Evolutionary conservation across 2,329 filamentous ascomycete genomes (phyloP).

Genomic region (Cryphonectria naterciae): DNA sequence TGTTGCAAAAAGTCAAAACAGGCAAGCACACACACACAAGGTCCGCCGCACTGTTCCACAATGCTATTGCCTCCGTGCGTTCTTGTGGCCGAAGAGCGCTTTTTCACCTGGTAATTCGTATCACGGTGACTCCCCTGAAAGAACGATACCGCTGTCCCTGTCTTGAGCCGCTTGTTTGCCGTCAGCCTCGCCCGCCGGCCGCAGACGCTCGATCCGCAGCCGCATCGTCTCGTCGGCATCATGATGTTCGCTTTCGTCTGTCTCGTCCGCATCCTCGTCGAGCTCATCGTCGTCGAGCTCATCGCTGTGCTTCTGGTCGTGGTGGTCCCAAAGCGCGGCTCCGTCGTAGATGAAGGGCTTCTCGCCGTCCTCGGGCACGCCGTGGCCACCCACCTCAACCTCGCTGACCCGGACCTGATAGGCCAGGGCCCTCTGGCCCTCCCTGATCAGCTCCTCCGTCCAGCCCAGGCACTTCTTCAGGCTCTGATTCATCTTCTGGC

Average conservation of each 20-base stretch:
- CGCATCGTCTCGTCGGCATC: conserved; percentile 28
- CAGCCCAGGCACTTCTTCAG: conserved; percentile 86
- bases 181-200: conserved; percentile 11
- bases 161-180: conserved; percentile 26
- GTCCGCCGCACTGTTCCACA: neutral
- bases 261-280: conserved; percentile 14
- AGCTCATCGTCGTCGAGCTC: conserved; percentile 16
- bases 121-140: conserved; percentile 26
- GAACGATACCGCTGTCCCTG: conserved; percentile 29
- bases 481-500: conserved; percentile 93
- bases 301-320: conserved; percentile 6
- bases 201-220: conserved; percentile 26
- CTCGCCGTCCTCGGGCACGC: conserved; percentile 69
- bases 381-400: conserved; percentile 78
- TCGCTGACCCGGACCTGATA: conserved; percentile 82
- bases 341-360: conserved; percentile 37
- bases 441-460: conserved; percentile 88
- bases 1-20: neutral
- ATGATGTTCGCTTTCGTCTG: conserved; percentile 3
- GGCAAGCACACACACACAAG: neutral
- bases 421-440: conserved; percentile 83
- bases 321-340: conserved; percentile 25
- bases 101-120: neutral
- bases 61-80: neutral
- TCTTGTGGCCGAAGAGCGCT: too few relatives aligned